These are phyloP conservation scores for Sphagnurus paluster DNA, from an alignment of 1,284 basidiomycete species.

Conservation along the genomic window DNA sequence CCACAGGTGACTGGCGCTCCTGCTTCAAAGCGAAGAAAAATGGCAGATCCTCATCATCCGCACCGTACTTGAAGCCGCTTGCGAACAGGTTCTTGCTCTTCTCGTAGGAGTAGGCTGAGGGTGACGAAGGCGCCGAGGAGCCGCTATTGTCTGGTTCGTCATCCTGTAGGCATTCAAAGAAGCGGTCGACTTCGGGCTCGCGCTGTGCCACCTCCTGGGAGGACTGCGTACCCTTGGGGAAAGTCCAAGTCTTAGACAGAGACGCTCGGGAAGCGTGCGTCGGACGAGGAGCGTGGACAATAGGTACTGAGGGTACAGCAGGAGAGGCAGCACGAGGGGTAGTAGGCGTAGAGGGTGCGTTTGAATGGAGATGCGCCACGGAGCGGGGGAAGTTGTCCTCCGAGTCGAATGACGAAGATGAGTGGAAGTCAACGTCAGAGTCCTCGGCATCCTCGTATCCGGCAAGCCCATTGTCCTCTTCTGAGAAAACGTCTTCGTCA, in stretches of 20 bases:
- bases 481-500: constrained; percentile 33
- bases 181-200: constrained; percentile 55
- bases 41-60: constrained; percentile 33
- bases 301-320: constrained; percentile 21
- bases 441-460: constrained; percentile 75
- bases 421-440: constrained; percentile 48
- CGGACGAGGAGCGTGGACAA: constrained; percentile 30
- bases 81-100: constrained; percentile 59
- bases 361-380: constrained; percentile 30
- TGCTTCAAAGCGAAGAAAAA: constrained; percentile 46
- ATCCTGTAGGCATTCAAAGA: constrained; percentile 75
- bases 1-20: constrained; percentile 39
- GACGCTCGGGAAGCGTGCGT: constrained; percentile 40
- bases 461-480: constrained; percentile 57
- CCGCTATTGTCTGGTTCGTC: constrained; percentile 37
- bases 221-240: constrained; percentile 46
- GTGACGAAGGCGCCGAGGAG: constrained; percentile 42
- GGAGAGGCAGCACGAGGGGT: constrained; percentile 20
- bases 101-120: constrained; percentile 44
- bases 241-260: constrained; percentile 69
- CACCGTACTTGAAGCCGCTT: constrained; percentile 41
- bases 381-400: constrained; percentile 46
- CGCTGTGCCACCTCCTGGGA: constrained; percentile 20
- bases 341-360: constrained; percentile 23
- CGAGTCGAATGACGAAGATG: constrained; percentile 62